Evolutionary conservation across 2,329 filamentous ascomycete species (phyloP), one percentile per base, ranked within the genome.

Genomic region (Teratosphaeria destructans): DNA sequence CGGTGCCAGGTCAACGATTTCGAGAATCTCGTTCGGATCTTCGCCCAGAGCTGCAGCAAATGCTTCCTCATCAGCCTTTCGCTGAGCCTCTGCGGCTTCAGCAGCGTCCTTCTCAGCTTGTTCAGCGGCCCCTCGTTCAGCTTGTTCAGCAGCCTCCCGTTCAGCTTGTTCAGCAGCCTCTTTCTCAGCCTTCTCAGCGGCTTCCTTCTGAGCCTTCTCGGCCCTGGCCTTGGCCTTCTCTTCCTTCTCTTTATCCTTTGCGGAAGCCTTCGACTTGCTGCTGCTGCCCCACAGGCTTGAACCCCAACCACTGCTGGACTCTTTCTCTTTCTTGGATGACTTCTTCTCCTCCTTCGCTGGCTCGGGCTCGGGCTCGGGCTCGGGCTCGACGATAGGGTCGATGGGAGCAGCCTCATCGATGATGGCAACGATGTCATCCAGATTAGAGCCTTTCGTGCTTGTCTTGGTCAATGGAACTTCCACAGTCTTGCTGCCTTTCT

Each of bases 181-280:
- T 59, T 78, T 49, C 10, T 32, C 53, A 32, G 74, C 77, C 26
- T 54, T 54, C 23, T 47, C 32, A 35, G 29, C 54, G 11, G 54
- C 76, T 5, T 72, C 71, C 59, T 78, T 49, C n/a, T 49, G 8
- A 19, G 43, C 43, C 19, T 49, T 76, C 43, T 72, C 68, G 49
- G 71, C 71, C 65, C 77, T 76, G 60, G 78, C 74, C 59, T 77
- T 75, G 60, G 81, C 77, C 56, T 79, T 77, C 54, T 66, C 64
- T 57, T 69, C 69, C 55, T 68, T 69, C 55, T 69, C 67, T 61
- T 68, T 68, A 58, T 72, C 68, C 56, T 72, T 70, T 39, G 65
- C 54, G 4, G 67, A 63, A 56, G 71, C 67, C 64, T 74, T 77
- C 61, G 70, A 69, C 63, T 78, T 79, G 37, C 73, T 65, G 37